These are phyloP conservation scores for Cicer pinnatifidum DNA, from an alignment of 306 rosid genomes.

Conservation along the genomic window DNA sequence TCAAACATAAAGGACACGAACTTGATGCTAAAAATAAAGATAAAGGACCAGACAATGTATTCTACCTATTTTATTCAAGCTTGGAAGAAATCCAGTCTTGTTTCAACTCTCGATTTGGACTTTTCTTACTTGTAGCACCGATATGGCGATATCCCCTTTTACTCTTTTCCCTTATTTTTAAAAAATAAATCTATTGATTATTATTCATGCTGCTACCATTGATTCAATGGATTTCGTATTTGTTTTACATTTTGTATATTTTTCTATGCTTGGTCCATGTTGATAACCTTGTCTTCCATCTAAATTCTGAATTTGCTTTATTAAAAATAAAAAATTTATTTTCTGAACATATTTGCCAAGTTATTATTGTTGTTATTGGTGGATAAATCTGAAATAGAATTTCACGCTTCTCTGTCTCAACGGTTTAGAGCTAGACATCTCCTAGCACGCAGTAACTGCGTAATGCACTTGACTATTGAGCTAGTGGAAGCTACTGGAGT, in stretches of 20 bases:
- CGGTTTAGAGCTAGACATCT: conserved; percentile 33
- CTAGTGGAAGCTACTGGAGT: conserved; percentile 28
- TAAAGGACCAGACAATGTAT: too few species aligned
- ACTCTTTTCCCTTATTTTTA: not conserved
- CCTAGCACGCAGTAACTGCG: conserved; percentile 42
- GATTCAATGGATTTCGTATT: not conserved
- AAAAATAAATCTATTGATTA: not conserved
- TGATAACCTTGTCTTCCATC: not conserved
- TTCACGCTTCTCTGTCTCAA: conserved; percentile 70
- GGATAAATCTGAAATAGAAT: not conserved
- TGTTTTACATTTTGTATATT: not conserved
- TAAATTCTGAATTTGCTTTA: not conserved
- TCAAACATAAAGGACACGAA: too few species aligned
- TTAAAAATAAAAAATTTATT: not conserved
- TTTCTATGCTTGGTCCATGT: not conserved
- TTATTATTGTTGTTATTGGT: conserved; percentile 12
- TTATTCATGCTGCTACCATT: not conserved
- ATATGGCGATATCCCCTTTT: not conserved
- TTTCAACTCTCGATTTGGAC: not conserved
- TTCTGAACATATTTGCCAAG: conserved; percentile 4
- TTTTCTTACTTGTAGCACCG: not conserved
- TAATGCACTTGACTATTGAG: conserved; percentile 31
- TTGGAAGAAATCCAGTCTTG: not conserved
- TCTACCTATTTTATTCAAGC: not conserved
- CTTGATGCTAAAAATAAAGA: too few species aligned